Evolutionary conservation across 371 early-diverging fungal species (phyloP), one percentile per base, ranked within the genome.

Genomic region (Lichtheimia corymbifera): DNA sequence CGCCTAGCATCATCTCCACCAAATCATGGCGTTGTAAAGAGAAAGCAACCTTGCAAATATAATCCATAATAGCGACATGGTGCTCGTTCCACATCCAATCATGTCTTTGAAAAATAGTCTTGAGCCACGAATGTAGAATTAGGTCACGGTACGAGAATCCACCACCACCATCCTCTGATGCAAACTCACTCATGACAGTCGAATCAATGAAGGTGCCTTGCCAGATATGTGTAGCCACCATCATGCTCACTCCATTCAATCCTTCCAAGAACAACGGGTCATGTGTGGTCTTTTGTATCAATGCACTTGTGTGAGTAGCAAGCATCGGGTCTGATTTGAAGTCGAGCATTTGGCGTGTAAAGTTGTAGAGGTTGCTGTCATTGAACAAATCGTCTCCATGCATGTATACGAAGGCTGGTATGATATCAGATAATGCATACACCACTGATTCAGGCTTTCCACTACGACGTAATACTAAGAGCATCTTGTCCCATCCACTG

Each of bases 361-460:
- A 74, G 14, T 76, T 71, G 20, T 17, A 11, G 14, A 75, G 22
- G 13, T 71, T 76, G 20, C 55, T 58, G 25, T 73, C 80, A 20
- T 76, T 76, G 53, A 80, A 79, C 5, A 86, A 71, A 15, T 82
- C 82, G 25, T 82, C 82, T 25, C 79, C 77, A 17, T 78, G 82
- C 75, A 79, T 72, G 43, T 76, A 82, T 0, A 76, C 76, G 66
- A 82, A 79, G 0, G 72, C 70, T 14, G 82, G 82, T 0, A 82
- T 61, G 4, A 73, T 75, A 12, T 82, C 74, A 22, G 72, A 59
- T 2, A 82, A 50, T 18, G 68, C 62, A 13, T 61, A 63, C 0
- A 79, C 51, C 0, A 70, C 64, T 1, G 79, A 76, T 14, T 70
- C 67, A 2, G 76, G 69, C n/a, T 62, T 64, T 9, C 79, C 79